Percentiles rank a stretch among this genome's conserved stretches.
phyloP scores from a whole-genome alignment of 2,329 filamentous ascomycete species.

The Escovopsis sp. region DNA sequence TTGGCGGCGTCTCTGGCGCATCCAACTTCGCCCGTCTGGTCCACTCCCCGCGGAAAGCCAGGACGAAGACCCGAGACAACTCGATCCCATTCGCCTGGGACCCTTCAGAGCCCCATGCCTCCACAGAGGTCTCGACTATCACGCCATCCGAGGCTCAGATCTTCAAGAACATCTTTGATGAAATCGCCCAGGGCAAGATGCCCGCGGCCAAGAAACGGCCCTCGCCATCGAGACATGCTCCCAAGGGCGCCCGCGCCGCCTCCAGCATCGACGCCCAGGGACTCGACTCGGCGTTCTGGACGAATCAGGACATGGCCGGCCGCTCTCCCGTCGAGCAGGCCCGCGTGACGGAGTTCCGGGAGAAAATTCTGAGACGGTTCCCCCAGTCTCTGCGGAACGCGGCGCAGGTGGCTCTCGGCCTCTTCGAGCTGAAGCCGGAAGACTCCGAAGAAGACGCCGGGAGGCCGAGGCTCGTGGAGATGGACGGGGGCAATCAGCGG shows the following conservation, averaged over 20 bases:
- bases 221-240: background rate
- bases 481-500: conserved; percentile 17
- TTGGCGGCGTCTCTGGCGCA: conserved; percentile 13
- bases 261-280: conserved; percentile 1
- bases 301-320: conserved; percentile 2
- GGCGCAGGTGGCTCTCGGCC: conserved; percentile 23
- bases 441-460: conserved; percentile 7
- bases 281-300: background rate
- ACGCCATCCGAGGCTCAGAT: conserved; percentile 42
- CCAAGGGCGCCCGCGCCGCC: background rate
- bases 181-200: conserved; percentile 24
- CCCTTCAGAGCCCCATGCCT: conserved; percentile 9
- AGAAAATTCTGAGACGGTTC: conserved; percentile 23
- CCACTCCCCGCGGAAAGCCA: conserved; percentile 6
- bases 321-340: conserved; percentile 20
- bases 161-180: conserved; percentile 42
- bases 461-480: conserved; percentile 13
- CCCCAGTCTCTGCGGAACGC: conserved; percentile 24
- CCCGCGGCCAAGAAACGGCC: conserved; percentile 10
- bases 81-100: conserved; percentile 40
- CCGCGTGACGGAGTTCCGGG: conserved; percentile 17
- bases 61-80: conserved; percentile 13
- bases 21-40: conserved; percentile 11
- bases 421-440: conserved; percentile 21
- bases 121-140: conserved; percentile 31